These are phyloP conservation scores for Sclerotinia sclerotiorum DNA, from an alignment of 2,329 filamentous ascomycete species.

Conservation along the genomic window DNA sequence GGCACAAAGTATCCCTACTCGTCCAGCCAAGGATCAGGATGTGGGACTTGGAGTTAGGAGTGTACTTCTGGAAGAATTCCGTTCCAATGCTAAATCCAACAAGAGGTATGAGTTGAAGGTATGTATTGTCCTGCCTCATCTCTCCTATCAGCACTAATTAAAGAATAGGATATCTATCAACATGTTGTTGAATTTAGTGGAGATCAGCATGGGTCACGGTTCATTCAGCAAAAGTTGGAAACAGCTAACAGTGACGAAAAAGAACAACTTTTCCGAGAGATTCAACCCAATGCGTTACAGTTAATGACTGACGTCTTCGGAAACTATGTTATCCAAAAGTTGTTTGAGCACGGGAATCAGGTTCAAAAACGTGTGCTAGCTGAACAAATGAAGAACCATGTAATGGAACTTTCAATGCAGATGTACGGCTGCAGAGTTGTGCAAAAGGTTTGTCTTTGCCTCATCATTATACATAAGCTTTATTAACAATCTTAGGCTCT, in stretches of 20 bases:
- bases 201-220: constrained; percentile 91
- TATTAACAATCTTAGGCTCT: constrained; percentile 61
- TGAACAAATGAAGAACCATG: constrained; percentile 81
- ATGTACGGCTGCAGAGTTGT: constrained; percentile 96
- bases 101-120: constrained; percentile 77
- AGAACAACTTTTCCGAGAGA: constrained; percentile 83
- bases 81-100: constrained; percentile 68
- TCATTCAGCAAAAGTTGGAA: constrained; percentile 91
- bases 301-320: constrained; percentile 97
- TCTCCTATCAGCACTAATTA: constrained; percentile 24
- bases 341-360: constrained; percentile 95
- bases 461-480: not conserved
- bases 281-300: constrained; percentile 78
- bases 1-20: constrained; percentile 34
- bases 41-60: constrained; percentile 61
- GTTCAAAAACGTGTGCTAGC: constrained; percentile 87
- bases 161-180: constrained; percentile 71
- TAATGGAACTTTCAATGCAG: constrained; percentile 76
- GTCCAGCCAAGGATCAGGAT: constrained; percentile 41
- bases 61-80: constrained; percentile 75
- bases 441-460: constrained; percentile 68
- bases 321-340: constrained; percentile 97
- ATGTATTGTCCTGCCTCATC: constrained; percentile 6
- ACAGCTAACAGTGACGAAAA: constrained; percentile 95
- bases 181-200: constrained; percentile 93